A percentile compares a stretch with the other conserved stretches of the same genome.
Conservation (phyloP, 1,284 basidiomycete genomes). For the Cryptococcus maquisensis region DNA sequence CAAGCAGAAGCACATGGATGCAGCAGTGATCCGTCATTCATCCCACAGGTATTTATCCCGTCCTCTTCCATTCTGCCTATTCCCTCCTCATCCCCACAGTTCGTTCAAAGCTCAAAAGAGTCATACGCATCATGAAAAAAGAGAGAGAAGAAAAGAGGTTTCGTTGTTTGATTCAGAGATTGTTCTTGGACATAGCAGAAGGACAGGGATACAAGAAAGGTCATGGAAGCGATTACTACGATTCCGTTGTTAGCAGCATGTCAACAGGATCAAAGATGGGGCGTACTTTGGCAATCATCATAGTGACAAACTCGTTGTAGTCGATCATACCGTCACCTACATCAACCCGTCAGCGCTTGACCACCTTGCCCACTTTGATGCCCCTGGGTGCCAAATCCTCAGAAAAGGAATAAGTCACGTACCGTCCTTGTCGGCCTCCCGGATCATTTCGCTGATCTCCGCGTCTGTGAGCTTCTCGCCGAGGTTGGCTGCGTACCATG, state of each 20-base stretch:
- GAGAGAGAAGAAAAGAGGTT: too few relatives aligned
- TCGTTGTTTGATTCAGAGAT: too few relatives aligned
- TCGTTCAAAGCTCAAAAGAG: not conserved
- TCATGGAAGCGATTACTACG: too few relatives aligned
- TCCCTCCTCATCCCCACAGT: too few relatives aligned
- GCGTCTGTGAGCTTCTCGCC: slow-evolving; percentile 88
- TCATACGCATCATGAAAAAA: too few relatives aligned
- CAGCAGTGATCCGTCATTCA: too few relatives aligned
- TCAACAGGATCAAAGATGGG: not conserved
- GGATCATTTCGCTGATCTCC: slow-evolving; percentile 98
- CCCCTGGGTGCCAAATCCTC: too few relatives aligned
- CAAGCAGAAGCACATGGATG: too few relatives aligned
- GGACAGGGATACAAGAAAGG: too few relatives aligned
- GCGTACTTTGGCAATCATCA: slow-evolving; percentile 49
- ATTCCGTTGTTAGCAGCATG: not conserved
- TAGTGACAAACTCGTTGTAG: slow-evolving; percentile 55
- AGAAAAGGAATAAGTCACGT: slow-evolving; percentile 8
- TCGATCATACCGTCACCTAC: slow-evolving; percentile 47
- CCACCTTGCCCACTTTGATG: not conserved
- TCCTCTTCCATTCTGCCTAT: not conserved
- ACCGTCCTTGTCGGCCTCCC: slow-evolving; percentile 91
- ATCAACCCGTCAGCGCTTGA: not conserved
- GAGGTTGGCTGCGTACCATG: slow-evolving; percentile 49
- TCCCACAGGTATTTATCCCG: not conserved
- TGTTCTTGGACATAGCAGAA: too few relatives aligned